Conservation (phyloP, 2,329 filamentous ascomycete genomes). For the Penicillium aurantiogriseum region DNA sequence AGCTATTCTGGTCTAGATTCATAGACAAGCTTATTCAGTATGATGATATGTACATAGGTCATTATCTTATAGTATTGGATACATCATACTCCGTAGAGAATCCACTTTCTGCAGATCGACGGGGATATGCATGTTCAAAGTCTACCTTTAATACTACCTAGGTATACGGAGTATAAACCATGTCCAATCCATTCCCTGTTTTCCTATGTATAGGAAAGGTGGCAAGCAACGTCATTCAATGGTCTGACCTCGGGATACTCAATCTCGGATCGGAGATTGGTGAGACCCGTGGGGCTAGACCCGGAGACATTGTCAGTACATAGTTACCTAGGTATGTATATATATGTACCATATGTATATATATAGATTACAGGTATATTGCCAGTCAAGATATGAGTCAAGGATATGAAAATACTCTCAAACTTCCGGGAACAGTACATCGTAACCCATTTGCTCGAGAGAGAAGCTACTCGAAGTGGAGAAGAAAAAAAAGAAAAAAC, state of each 20-base stretch:
- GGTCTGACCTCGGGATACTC: not conserved
- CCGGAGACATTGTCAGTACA: not conserved
- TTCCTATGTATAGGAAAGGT: not conserved
- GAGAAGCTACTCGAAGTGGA: constrained; percentile 2
- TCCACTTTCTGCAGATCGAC: constrained; percentile 5
- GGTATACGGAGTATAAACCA: too few relatives aligned
- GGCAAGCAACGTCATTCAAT: constrained; percentile 3
- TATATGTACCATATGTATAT: too few relatives aligned
- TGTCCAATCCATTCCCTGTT: not conserved
- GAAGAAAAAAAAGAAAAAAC: not conserved
- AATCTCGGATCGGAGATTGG: not conserved
- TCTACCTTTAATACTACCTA: not conserved
- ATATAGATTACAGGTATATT: not conserved
- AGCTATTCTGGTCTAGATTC: not conserved
- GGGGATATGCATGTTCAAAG: constrained; percentile 1
- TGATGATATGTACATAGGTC: too few relatives aligned
- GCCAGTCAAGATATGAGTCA: not conserved
- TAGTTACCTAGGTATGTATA: too few relatives aligned
- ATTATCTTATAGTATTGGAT: not conserved
- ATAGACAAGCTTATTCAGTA: too few relatives aligned
- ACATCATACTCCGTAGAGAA: not conserved
- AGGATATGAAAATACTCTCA: not conserved
- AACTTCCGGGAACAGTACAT: not conserved
- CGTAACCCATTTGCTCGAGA: not conserved
- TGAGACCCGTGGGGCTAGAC: constrained; percentile 2